These are phyloP conservation scores for Verticillium dahliae DNA, from an alignment of 2,329 filamentous ascomycete genomes.

Conservation along the genomic window DNA sequence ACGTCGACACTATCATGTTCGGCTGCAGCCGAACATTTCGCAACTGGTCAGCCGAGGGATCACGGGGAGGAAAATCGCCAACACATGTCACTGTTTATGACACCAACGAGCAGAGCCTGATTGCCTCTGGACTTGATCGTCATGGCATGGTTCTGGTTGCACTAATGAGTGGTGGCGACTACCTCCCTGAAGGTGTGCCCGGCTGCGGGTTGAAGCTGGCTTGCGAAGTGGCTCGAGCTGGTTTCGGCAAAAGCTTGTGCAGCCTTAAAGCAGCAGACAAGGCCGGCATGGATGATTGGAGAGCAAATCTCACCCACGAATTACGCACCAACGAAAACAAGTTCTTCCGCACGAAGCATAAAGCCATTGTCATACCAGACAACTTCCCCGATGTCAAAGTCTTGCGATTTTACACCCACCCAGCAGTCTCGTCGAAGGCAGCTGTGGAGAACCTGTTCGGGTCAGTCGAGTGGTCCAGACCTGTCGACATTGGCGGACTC, in stretches of 20 bases:
- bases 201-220: constrained; percentile 84
- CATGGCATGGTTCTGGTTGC: constrained; percentile 93
- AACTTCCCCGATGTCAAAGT: constrained; percentile 75
- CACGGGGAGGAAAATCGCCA: constrained; percentile 56
- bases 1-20: constrained; percentile 98
- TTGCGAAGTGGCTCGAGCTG: constrained; percentile 81
- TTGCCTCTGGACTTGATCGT: constrained; percentile 59
- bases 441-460: constrained; percentile 48
- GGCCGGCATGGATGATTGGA: constrained; percentile 61
- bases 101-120: constrained; percentile 42
- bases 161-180: constrained; percentile 92
- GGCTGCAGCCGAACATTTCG: constrained; percentile 73
- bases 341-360: constrained; percentile 72
- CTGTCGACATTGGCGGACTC: constrained; percentile 60
- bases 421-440: constrained; percentile 63
- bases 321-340: constrained; percentile 77
- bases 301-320: constrained; percentile 64
- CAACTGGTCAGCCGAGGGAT: constrained; percentile 73
- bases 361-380: constrained; percentile 67
- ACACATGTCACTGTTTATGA: constrained; percentile 86
- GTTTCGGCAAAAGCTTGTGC: constrained; percentile 75
- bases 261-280: constrained; percentile 53
- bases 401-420: constrained; percentile 81
- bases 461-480: constrained; percentile 53
- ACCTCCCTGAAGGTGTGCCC: constrained; percentile 79